Evolutionary conservation across 2,329 filamentous ascomycete species (phyloP).

Genomic region (Arthrobotrys sphaeroides): DNA sequence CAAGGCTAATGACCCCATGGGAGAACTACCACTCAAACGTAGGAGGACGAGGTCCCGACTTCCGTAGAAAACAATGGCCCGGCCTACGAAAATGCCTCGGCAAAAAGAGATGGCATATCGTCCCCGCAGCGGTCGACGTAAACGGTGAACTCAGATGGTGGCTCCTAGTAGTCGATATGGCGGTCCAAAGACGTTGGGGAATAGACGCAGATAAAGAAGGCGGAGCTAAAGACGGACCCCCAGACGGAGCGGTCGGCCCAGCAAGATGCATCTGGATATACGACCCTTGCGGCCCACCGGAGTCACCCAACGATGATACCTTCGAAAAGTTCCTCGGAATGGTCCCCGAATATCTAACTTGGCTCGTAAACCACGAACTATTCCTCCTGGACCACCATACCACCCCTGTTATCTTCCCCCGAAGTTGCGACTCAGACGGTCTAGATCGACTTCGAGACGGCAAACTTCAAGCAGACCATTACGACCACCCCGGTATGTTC

Average conservation of each 20-base stretch:
- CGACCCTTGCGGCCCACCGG: slow-evolving; percentile 9
- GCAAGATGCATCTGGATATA: slow-evolving; percentile 23
- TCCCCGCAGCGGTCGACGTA: slow-evolving; percentile 33
- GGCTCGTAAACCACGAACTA: slow-evolving; percentile 1
- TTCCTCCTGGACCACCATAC: background rate
- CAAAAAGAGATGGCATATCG: slow-evolving; percentile 37
- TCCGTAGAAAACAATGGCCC: slow-evolving; percentile 30
- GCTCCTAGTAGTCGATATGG: slow-evolving; percentile 43
- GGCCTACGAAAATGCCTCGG: slow-evolving; percentile 17
- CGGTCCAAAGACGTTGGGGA: slow-evolving; percentile 14
- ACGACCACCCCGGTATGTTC: slow-evolving; percentile 37
- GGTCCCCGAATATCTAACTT: slow-evolving; percentile 16
- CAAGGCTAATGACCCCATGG: background rate
- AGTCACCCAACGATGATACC: background rate
- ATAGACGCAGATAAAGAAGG: background rate
- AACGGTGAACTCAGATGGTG: slow-evolving; percentile 41
- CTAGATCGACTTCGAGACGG: background rate
- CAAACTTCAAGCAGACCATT: background rate
- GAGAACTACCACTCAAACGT: background rate
- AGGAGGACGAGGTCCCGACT: background rate
- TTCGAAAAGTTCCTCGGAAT: slow-evolving; percentile 14
- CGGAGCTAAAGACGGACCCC: background rate
- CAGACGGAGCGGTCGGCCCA: background rate
- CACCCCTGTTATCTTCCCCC: slow-evolving; percentile 16
- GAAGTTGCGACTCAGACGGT: background rate